phyloP scores from a whole-genome alignment of 2,329 filamentous ascomycete genomes.

The Penicillium vulpinum region DNA sequence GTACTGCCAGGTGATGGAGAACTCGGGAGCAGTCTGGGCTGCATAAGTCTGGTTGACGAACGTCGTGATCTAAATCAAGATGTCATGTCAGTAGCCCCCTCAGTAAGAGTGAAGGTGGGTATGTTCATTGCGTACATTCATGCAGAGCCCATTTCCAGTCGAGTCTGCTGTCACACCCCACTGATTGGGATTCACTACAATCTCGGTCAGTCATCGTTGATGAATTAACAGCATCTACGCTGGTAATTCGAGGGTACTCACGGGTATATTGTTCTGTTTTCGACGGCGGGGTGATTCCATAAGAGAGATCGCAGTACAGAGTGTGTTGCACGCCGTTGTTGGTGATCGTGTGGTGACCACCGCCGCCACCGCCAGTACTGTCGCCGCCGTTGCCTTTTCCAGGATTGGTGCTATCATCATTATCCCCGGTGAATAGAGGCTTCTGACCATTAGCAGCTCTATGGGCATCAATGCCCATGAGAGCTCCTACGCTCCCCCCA shows the following conservation, averaged over 20 bases:
- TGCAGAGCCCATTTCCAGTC: slow-evolving; percentile 48
- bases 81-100: neutral
- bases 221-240: neutral
- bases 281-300: slow-evolving; percentile 49
- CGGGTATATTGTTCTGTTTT: slow-evolving; percentile 51
- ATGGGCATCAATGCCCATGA: slow-evolving; percentile 52
- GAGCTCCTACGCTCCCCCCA: slow-evolving; percentile 51
- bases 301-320: slow-evolving; percentile 47
- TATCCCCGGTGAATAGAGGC: slow-evolving; percentile 46
- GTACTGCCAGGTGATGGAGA: slow-evolving; percentile 57
- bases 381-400: slow-evolving; percentile 24
- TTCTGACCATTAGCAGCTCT: slow-evolving; percentile 46
- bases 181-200: slow-evolving; percentile 57
- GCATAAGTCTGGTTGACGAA: slow-evolving; percentile 55
- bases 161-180: slow-evolving; percentile 47
- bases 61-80: slow-evolving; percentile 46
- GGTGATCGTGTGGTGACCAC: slow-evolving; percentile 11
- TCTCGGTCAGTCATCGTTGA: neutral
- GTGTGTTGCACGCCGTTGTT: slow-evolving; percentile 40
- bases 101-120: neutral
- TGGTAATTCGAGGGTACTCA: slow-evolving; percentile 35
- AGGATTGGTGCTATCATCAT: slow-evolving; percentile 15
- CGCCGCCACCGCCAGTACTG: slow-evolving; percentile 11
- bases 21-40: slow-evolving; percentile 51
- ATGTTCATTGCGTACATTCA: slow-evolving; percentile 50